These are phyloP conservation scores for Podaxis pistillaris DNA, from an alignment of 768 basidiomycete genomes.

Conservation along the genomic window DNA sequence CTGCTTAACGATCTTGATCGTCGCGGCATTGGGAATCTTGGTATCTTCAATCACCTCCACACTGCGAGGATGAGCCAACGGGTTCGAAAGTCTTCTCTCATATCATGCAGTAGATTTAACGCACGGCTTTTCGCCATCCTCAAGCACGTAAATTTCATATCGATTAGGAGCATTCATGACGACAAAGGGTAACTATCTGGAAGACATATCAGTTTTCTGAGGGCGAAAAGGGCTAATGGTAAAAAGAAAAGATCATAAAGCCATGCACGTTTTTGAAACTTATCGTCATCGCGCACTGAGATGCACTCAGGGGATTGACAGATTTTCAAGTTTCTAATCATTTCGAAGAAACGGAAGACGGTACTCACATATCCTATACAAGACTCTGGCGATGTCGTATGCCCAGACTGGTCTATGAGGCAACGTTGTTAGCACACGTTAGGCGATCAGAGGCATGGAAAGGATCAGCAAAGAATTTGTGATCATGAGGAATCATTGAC, in stretches of 20 bases:
- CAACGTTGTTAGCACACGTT: not conserved
- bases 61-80: slow-evolving; percentile 37
- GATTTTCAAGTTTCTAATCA: slow-evolving; percentile 16
- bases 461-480: slow-evolving; percentile 47
- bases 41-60: slow-evolving; percentile 93
- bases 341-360: not conserved
- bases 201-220: slow-evolving; percentile 15
- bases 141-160: slow-evolving; percentile 86
- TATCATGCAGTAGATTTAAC: slow-evolving; percentile 33
- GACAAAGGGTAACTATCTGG: slow-evolving; percentile 17
- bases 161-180: slow-evolving; percentile 93
- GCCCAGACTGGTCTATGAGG: not conserved
- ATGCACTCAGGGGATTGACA: slow-evolving; percentile 14
- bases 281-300: slow-evolving; percentile 12
- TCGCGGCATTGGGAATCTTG: slow-evolving; percentile 96
- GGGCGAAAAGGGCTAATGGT: not conserved
- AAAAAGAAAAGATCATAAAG: slow-evolving; percentile 3
- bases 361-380: not conserved
- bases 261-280: slow-evolving; percentile 9
- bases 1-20: slow-evolving; percentile 92
- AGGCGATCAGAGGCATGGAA: not conserved
- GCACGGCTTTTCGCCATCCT: slow-evolving; percentile 92
- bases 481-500: slow-evolving; percentile 63
- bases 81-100: slow-evolving; percentile 5
- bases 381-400: not conserved